phyloP scores from a whole-genome alignment of 2,329 filamentous ascomycete genomes.

The Xylaria sp. region DNA sequence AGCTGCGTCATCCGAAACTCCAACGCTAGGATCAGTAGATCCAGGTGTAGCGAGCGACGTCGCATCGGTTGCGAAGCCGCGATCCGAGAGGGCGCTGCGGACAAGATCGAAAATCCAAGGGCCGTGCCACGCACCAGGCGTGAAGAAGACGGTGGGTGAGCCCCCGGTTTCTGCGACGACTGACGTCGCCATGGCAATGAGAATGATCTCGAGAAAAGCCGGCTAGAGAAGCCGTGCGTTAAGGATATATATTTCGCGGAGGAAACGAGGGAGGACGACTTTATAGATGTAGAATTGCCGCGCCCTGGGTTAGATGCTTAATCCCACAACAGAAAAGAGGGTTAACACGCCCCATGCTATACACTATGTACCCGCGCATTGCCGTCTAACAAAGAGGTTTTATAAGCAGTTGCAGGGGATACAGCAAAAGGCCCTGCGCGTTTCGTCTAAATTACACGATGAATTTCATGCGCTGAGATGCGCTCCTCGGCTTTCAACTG shows the following conservation, averaged over 20 bases:
- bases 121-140: slow-evolving; percentile 29
- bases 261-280: background rate
- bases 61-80: slow-evolving; percentile 29
- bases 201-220: background rate
- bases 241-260: background rate
- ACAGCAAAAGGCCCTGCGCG: background rate
- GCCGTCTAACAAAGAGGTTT: too few relatives aligned
- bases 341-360: too few relatives aligned
- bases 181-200: background rate
- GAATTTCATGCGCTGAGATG: background rate
- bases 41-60: slow-evolving; percentile 23
- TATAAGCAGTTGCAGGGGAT: background rate
- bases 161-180: background rate
- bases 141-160: slow-evolving; percentile 22
- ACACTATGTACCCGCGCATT: too few relatives aligned
- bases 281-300: background rate
- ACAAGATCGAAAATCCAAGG: slow-evolving; percentile 26
- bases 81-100: slow-evolving; percentile 19
- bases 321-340: too few relatives aligned
- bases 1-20: slow-evolving; percentile 14
- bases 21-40: slow-evolving; percentile 3
- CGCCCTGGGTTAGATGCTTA: too few relatives aligned
- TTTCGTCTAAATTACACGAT: background rate
- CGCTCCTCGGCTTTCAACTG: background rate
- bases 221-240: background rate